Evolutionary conservation across 2,329 filamentous ascomycete species (phyloP), one percentile per base, ranked within the genome.

Genomic region (Thermomyces lanuginosus): DNA sequence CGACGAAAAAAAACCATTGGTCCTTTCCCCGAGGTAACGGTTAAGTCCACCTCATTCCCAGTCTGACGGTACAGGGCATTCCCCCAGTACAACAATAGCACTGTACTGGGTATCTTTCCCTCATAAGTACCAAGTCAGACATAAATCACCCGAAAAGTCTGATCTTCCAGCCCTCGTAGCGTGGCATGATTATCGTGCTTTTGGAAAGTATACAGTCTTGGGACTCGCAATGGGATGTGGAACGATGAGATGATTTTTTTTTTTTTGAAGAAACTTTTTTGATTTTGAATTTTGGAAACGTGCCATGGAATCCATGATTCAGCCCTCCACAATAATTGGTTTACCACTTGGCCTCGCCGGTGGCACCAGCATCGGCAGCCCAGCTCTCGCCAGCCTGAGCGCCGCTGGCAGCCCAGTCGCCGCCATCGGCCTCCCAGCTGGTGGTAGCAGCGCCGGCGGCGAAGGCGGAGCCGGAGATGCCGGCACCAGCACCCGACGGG

Each of bases 61-160:
- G 43, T 47, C 53, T 53, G 66, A 69, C 64, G 72, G 66, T 72
- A 89, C 84, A 93, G 83, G 86, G 86, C 86, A 83, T 93, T 95
- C 86, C 83, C 84, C 82, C 76, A 60, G 53, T 48, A 44, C 38
- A 35, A 40, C 39, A 40, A 46, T 42, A 48, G 41, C 53, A 39
- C 52, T 55, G 59, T 46, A 45, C 50, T 51, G 51, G 82, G 76
- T 92, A 83, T 95, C 86, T 95, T 95, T 95, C 86, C 86, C 83
- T 93, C 84, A 78, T 93, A 67, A 93, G 83, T 76, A 73, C 76
- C 64, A 60, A 29, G 22, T 16, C 22, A 17, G 11, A 20, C 17
- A 24, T 24, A n/a, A 12, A 24, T 22, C 22, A 29, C 22, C 27
- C 16, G 11, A 29, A 21, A 16, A 25, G n/a, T n/a, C n/a, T n/a